Evolutionary conservation across 2,329 filamentous ascomycete genomes (phyloP).

Genomic region (Claviceps sp.): DNA sequence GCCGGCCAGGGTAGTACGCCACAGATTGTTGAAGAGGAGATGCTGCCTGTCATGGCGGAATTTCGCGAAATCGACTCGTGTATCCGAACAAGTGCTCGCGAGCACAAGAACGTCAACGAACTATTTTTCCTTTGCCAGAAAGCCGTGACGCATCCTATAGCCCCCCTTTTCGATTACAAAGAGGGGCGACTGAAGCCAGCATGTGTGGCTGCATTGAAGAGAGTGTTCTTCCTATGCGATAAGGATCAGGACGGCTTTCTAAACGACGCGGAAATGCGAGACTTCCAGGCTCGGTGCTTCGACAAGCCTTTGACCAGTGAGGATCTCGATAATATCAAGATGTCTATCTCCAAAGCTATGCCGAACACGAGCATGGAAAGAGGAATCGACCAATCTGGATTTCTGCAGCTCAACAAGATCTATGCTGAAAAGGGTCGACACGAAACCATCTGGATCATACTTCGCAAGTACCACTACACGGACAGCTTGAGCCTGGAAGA

Average conservation of each 20-base stretch:
- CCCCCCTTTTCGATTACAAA: slow-evolving; percentile 92
- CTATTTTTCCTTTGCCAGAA: slow-evolving; percentile 98
- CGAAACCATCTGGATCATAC: slow-evolving; percentile 95
- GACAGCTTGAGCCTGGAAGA: slow-evolving; percentile 89
- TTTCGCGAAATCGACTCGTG: slow-evolving; percentile 98
- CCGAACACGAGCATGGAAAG: slow-evolving; percentile 48
- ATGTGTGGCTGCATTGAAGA: slow-evolving; percentile 70
- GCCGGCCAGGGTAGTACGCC: slow-evolving; percentile 59
- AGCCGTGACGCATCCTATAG: slow-evolving; percentile 92
- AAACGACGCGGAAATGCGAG: slow-evolving; percentile 78
- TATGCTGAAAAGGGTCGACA: slow-evolving; percentile 96
- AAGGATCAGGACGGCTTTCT: slow-evolving; percentile 91
- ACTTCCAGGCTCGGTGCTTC: slow-evolving; percentile 87
- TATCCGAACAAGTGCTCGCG: slow-evolving; percentile 82
- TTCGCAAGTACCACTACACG: slow-evolving; percentile 90
- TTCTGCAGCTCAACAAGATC: slow-evolving; percentile 83
- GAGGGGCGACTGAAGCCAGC: slow-evolving; percentile 78
- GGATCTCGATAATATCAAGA: slow-evolving; percentile 83
- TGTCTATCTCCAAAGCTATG: slow-evolving; percentile 59
- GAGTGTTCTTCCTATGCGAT: slow-evolving; percentile 92
- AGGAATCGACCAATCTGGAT: slow-evolving; percentile 72
- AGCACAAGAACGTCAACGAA: slow-evolving; percentile 88
- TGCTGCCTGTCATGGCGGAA: slow-evolving; percentile 95
- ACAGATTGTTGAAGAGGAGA: slow-evolving; percentile 88
- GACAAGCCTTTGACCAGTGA: slow-evolving; percentile 70